Percentiles rank a stretch among this genome's conserved stretches.
Conservation (phyloP, 345 rosid genomes). For the Lagerstroemia speciosa region DNA sequence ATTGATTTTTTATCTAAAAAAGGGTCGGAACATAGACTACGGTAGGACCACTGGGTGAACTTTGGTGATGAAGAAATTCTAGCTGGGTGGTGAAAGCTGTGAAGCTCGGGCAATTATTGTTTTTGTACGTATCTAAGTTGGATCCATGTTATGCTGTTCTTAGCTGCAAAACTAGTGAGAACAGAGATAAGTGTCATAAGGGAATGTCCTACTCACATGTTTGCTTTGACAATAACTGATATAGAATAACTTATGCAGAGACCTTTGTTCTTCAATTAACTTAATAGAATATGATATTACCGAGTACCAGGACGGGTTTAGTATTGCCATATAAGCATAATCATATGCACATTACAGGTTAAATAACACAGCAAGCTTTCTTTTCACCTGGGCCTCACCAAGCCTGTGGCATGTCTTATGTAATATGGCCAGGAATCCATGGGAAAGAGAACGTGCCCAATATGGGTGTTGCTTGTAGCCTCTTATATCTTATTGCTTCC, state of each 20-base stretch:
- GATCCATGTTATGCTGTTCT: background rate
- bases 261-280: background rate
- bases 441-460: slow-evolving; percentile 27
- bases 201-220: background rate
- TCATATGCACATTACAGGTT: background rate
- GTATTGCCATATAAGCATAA: background rate
- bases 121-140: background rate
- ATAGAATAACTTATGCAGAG: background rate
- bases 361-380: background rate
- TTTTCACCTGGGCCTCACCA: background rate
- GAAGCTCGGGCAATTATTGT: background rate
- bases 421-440: slow-evolving; percentile 17
- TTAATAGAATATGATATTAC: background rate
- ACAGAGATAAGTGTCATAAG: background rate
- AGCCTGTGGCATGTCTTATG: background rate
- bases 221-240: background rate
- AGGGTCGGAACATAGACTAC: background rate
- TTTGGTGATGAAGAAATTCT: background rate
- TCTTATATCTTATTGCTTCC: slow-evolving; percentile 40
- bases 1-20: no score
- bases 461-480: slow-evolving; percentile 43
- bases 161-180: background rate
- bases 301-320: background rate
- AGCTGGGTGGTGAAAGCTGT: background rate
- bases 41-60: background rate